Evolutionary conservation across 805 yeast species (phyloP).

Genomic region (Yarrowia hollandica): DNA sequence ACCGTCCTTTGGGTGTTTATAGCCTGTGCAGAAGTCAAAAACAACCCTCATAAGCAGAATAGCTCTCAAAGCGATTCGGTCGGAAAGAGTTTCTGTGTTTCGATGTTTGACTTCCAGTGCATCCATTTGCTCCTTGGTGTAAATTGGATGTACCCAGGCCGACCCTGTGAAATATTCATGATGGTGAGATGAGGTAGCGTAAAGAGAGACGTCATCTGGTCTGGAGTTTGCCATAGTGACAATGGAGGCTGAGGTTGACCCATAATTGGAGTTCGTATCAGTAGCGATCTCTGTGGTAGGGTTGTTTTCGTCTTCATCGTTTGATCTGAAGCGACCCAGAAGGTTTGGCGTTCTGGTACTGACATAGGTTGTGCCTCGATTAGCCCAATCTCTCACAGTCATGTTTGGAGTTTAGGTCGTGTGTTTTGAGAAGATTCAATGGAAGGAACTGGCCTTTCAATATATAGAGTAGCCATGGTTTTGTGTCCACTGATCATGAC

Average conservation of each 20-base stretch:
- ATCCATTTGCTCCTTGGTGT: constrained; percentile 44
- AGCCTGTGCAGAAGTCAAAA: constrained; percentile 68
- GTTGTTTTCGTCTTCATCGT: background rate
- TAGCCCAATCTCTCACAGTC: constrained; percentile 19
- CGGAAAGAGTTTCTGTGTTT: constrained; percentile 43
- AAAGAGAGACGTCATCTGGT: constrained; percentile 14
- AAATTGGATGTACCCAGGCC: constrained; percentile 50
- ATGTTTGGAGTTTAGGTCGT: background rate
- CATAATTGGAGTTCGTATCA: background rate
- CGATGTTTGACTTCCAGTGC: constrained; percentile 54
- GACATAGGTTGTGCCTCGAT: constrained; percentile 6
- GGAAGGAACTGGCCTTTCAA: background rate
- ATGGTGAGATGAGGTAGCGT: constrained; percentile 1
- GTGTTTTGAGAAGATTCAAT: background rate
- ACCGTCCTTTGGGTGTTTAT: constrained; percentile 54
- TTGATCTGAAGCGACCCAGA: constrained; percentile 5
- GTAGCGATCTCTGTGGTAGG: background rate
- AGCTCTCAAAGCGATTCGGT: constrained; percentile 49
- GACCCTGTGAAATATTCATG: constrained; percentile 30
- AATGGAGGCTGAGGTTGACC: background rate
- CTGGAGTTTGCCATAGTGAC: constrained; percentile 18
- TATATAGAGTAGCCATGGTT: constrained; percentile 7
- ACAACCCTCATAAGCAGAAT: constrained; percentile 48
- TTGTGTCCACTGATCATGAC: background rate
- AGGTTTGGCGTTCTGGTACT: constrained; percentile 1